Base-by-base conservation (phyloP, 805 yeast genomes). In the Clavispora vitiphila region DNA sequence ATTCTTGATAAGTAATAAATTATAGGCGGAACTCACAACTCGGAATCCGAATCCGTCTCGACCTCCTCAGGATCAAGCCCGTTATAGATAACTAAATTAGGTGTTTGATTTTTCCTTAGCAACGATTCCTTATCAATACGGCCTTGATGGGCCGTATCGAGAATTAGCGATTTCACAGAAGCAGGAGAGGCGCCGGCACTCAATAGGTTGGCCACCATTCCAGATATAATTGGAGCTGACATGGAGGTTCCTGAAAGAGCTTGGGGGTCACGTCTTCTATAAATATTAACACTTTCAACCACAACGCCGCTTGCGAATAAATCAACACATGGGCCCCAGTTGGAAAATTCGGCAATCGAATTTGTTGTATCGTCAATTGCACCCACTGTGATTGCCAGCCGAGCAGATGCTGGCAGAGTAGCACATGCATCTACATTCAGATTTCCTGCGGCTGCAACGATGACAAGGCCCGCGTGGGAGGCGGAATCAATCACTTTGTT, bases 241-340 rank as follows among this genome's bases (percentile, higher is more conserved):
- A 51, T 51, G 14, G 51, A 47, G 0, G 55, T 51, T 8, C 55
- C 55, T 4, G 49, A 41, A 3, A 42, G 50, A 14, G 20, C 38
- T 29, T 39, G 48, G 14, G 50, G 47, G 20, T 42, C 37, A 15
- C 51, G 38, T 11, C 39, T 34, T 18, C 58, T 50, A 24, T 55
- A 50, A 30, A 65, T 66, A 9, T 77, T 69, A 11, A 83, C 68
- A 41, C 90, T 82, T 21, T 69, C 65, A 3, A 88, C 82, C 12
- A 67, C 65, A 0, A 81, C 81, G 0, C 98, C 98, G 37, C 91
- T 78, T 0, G 96, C 88, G 62, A 86, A 83, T 1, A 87, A 70
- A 55, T 87, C 88, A 7, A 90, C 95, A 61, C 97, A 91, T n/a
- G 71, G 68, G 0, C 98, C 97, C 89, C 90, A 86, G 57, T 91